Evolutionary conservation across 768 basidiomycete genomes (phyloP).

Genomic region (Mycena olivaceomarginata): DNA sequence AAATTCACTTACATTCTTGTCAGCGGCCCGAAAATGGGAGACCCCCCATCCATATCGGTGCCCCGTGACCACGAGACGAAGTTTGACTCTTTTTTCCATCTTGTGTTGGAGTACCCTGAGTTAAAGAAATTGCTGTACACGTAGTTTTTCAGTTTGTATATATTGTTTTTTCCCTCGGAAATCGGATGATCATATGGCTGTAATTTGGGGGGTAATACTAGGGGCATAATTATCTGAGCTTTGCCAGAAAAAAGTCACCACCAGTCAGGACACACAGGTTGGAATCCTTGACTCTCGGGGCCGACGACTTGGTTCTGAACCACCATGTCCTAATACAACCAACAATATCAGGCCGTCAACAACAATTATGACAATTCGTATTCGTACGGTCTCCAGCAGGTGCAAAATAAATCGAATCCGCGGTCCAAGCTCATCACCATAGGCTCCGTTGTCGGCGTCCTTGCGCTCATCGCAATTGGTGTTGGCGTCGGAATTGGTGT

Average conservation of each 20-base stretch:
- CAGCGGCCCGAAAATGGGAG: constrained; percentile 17
- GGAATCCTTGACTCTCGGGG: too few relatives aligned
- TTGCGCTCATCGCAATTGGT: constrained; percentile 20
- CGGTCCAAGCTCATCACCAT: constrained; percentile 56
- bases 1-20: constrained; percentile 22
- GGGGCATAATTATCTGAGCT: too few relatives aligned
- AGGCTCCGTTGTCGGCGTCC: constrained; percentile 56
- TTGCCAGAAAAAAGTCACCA: too few relatives aligned
- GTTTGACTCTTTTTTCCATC: constrained; percentile 25
- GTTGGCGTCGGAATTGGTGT: constrained; percentile 78
- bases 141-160: too few relatives aligned
- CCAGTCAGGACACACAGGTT: too few relatives aligned
- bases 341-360: background rate
- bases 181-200: too few relatives aligned
- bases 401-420: background rate
- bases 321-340: too few relatives aligned
- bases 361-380: background rate
- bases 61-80: constrained; percentile 8
- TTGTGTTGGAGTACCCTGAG: constrained; percentile 30
- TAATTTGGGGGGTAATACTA: too few relatives aligned
- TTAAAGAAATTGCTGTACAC: background rate
- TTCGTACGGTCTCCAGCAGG: background rate
- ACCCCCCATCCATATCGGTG: constrained; percentile 10
- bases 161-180: too few relatives aligned
- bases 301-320: too few relatives aligned